These are phyloP conservation scores for Amyloporia xantha DNA, from an alignment of 768 basidiomycete species.

Conservation along the genomic window DNA sequence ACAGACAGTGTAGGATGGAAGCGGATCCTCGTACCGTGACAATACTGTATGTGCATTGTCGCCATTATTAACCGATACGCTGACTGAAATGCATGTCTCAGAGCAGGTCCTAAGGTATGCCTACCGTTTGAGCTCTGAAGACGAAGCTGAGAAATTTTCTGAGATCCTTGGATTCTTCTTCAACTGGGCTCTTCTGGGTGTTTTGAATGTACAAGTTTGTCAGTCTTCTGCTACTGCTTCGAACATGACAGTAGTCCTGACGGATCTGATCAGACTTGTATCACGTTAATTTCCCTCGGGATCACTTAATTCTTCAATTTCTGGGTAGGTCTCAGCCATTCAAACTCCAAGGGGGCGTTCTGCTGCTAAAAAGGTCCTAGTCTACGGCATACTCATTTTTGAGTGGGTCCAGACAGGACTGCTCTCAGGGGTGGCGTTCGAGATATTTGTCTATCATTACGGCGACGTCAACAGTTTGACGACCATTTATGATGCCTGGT, in stretches of 20 bases:
- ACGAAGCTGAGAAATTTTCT: background rate
- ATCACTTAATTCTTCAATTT: background rate
- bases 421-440: background rate
- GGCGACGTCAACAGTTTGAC: background rate
- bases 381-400: slow-evolving; percentile 4
- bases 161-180: slow-evolving; percentile 4
- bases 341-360: background rate
- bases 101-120: no score
- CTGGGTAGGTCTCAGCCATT: slow-evolving; percentile 1
- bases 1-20: no score
- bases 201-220: slow-evolving; percentile 3
- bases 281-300: slow-evolving; percentile 2
- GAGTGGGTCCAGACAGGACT: slow-evolving; percentile 7
- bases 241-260: background rate
- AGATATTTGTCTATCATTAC: slow-evolving; percentile 1
- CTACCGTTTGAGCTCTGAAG: no score
- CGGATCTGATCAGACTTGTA: background rate
- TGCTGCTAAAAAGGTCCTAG: background rate
- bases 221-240: background rate
- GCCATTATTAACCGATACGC: no score
- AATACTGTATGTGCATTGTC: no score
- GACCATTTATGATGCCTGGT: slow-evolving; percentile 4
- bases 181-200: slow-evolving; percentile 3
- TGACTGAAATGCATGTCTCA: no score
- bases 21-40: no score